phyloP scores from a whole-genome alignment of 2,329 filamentous ascomycete species.

The Talaromyces sp. region DNA sequence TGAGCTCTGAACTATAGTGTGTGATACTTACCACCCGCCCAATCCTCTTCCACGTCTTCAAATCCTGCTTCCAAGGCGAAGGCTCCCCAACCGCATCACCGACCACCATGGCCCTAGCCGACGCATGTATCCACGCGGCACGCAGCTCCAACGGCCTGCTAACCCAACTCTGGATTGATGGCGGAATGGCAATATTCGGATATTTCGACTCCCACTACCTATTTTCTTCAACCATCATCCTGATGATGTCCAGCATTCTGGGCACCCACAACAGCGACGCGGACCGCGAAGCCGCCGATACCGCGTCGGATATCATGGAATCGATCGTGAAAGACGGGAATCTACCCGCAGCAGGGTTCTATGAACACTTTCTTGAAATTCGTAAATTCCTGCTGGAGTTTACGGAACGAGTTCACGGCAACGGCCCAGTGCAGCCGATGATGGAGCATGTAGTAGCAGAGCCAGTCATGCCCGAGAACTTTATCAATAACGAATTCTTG shows the following conservation, averaged over 20 bases:
- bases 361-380: conserved; percentile 16
- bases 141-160: conserved; percentile 18
- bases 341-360: conserved; percentile 15
- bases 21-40: conserved; percentile 17
- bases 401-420: not conserved
- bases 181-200: conserved; percentile 15
- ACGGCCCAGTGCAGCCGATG: not conserved
- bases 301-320: conserved; percentile 16
- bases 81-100: conserved; percentile 11
- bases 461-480: not conserved
- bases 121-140: conserved; percentile 16
- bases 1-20: not conserved
- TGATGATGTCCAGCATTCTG: conserved; percentile 17
- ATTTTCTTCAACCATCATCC: conserved; percentile 18
- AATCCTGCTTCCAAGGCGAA: conserved; percentile 14
- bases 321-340: conserved; percentile 17
- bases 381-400: conserved; percentile 14
- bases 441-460: conserved; percentile 3
- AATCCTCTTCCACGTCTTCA: conserved; percentile 17
- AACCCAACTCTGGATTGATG: conserved; percentile 19
- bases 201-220: conserved; percentile 17
- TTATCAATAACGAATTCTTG: conserved; percentile 9
- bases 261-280: conserved; percentile 12
- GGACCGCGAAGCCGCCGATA: conserved; percentile 17
- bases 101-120: conserved; percentile 16